Base-by-base conservation (phyloP, 805 yeast genomes). In the Komagataella ulmi region DNA sequence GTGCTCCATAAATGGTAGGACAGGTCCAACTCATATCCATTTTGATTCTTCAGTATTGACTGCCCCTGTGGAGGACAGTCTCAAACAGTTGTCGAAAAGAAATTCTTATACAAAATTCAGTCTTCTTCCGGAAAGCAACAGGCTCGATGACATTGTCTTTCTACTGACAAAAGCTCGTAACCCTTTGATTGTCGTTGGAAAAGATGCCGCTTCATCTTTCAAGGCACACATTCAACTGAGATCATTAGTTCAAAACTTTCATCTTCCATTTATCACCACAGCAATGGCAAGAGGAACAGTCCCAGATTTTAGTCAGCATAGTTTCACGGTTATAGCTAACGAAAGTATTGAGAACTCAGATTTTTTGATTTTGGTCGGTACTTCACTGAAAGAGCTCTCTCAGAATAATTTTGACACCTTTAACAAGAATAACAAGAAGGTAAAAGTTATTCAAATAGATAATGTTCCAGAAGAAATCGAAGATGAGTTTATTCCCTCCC, bases 271-370 rank as follows among this genome's bases (percentile, higher is more conserved):
- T 56, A 59, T 83, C 49, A 87, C 89, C 7, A 83, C 89, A 0
- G 88, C 90, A 3, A 83, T 83, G 90, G 90, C 85, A 0, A 83
- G 83, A 62, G 90, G 90, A 7, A 77, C 83, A 0, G 64, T 83
- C 1, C 67, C 77, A 2, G 90, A 83, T 59, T 56, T 63, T 3
- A 62, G 65, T 45, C 58, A 57, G 0, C 59, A 71, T 36, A 83
- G 83, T 56, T 71, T 79, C 12, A 75, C 85, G 0, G 79, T 86
- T 2, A 86, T 85, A 3, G 68, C 89, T 52, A 79, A 87, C 0
- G 65, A 69, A n/a, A 86, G 79, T 0, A 66, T 83, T 57, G 69
- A 67, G 54, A 56, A 64, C 6, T 79, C 88, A 0, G 88, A 83
- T 58, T 76, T 83, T 3, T 71, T 83, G 1, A 49, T 83, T 2